phyloP scores from a whole-genome alignment of 148 eudicot genomes.

The Vaccinium macrocarpon region DNA sequence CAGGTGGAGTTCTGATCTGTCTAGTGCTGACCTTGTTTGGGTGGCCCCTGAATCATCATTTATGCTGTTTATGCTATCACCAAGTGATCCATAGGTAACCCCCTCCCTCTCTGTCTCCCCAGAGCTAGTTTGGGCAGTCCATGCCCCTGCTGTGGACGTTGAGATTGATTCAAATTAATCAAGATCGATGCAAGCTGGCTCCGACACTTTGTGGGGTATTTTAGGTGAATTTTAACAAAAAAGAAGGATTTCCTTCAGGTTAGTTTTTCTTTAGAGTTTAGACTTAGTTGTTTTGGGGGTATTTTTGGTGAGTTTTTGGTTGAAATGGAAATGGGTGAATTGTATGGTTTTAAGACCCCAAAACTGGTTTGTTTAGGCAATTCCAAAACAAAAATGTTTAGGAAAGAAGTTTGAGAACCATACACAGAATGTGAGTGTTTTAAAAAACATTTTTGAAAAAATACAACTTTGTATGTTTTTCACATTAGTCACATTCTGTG shows the following conservation, averaged over 20 bases:
- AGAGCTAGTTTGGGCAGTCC: too few species aligned
- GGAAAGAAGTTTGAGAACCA: too few species aligned
- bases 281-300: not conserved
- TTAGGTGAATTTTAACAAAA: not conserved
- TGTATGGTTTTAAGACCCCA: not conserved
- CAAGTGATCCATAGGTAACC: constrained; percentile 23
- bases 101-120: not conserved
- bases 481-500: too few species aligned
- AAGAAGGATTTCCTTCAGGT: not conserved
- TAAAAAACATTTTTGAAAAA: too few species aligned
- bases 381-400: not conserved
- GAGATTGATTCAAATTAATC: too few species aligned
- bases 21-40: constrained; percentile 42
- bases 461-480: too few species aligned
- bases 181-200: too few species aligned
- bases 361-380: not conserved
- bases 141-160: too few species aligned
- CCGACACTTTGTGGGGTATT: too few species aligned
- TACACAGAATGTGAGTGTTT: too few species aligned
- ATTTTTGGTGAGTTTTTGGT: not conserved
- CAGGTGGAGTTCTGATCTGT: constrained; percentile 53
- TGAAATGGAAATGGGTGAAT: not conserved
- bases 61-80: constrained; percentile 44
- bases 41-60: constrained; percentile 44
- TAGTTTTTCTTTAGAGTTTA: not conserved